phyloP scores from a whole-genome alignment of 805 yeast genomes.

The Maudiozyma serrabonitensis region DNA sequence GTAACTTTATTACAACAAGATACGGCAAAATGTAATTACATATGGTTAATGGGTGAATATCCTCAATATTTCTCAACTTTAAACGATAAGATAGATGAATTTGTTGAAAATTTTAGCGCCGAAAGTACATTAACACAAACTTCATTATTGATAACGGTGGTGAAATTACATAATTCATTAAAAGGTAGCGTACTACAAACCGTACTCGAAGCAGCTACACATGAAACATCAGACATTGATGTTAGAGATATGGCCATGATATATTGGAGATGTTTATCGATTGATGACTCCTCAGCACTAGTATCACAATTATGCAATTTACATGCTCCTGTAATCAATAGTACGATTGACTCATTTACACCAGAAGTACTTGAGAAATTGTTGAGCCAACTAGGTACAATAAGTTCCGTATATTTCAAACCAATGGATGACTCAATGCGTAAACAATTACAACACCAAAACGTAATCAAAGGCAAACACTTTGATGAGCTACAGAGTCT shows the following conservation, averaged over 20 bases:
- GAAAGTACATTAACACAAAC: constrained; percentile 54
- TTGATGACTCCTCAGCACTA: constrained; percentile 25
- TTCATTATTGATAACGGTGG: constrained; percentile 49
- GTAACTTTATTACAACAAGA: constrained; percentile 41
- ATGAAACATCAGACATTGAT: constrained; percentile 60
- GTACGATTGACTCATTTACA: constrained; percentile 64
- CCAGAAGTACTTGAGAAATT: constrained; percentile 59
- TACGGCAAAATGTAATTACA: constrained; percentile 39
- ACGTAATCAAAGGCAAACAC: constrained; percentile 38
- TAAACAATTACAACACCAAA: constrained; percentile 30
- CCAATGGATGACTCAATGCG: constrained; percentile 56
- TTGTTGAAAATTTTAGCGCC: constrained; percentile 46
- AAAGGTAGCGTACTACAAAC: constrained; percentile 45
- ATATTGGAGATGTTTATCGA: constrained; percentile 68
- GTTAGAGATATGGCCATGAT: constrained; percentile 72
- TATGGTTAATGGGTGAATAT: constrained; percentile 68
- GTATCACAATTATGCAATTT: constrained; percentile 25
- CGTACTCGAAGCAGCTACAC: constrained; percentile 53
- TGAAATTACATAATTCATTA: constrained; percentile 40
- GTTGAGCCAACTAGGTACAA: constrained; percentile 65
- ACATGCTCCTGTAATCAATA: constrained; percentile 57
- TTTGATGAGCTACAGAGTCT: constrained; percentile 69
- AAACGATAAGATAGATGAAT: constrained; percentile 35
- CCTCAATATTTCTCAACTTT: constrained; percentile 50
- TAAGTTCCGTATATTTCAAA: constrained; percentile 83